These are phyloP conservation scores for Boeremia exigua DNA, from an alignment of 2,329 filamentous ascomycete genomes.

Conservation along the genomic window DNA sequence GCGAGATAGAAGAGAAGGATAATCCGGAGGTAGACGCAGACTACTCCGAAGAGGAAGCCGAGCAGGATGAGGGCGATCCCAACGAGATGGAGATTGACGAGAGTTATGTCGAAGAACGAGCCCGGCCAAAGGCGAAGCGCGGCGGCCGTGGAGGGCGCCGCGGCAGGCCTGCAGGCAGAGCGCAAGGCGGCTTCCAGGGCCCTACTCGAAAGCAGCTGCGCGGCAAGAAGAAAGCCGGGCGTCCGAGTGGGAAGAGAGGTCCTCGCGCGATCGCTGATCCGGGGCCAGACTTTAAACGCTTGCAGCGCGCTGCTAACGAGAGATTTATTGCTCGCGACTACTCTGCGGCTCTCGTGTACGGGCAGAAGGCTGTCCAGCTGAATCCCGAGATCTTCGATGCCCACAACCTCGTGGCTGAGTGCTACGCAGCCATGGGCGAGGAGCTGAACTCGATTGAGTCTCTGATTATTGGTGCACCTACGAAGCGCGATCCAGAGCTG, in stretches of 20 bases:
- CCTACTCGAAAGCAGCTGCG: slow-evolving; percentile 23
- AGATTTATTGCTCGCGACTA: slow-evolving; percentile 70
- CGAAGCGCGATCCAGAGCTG: slow-evolving; percentile 61
- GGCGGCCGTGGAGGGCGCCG: slow-evolving; percentile 28
- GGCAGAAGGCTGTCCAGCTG: slow-evolving; percentile 43
- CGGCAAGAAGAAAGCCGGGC: slow-evolving; percentile 33
- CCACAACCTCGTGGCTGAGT: slow-evolving; percentile 66
- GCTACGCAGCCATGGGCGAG: slow-evolving; percentile 62
- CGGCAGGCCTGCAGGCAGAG: slow-evolving; percentile 35
- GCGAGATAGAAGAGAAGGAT: slow-evolving; percentile 36
- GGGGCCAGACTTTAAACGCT: slow-evolving; percentile 72
- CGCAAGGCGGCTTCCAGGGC: slow-evolving; percentile 30
- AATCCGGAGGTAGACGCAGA: slow-evolving; percentile 45
- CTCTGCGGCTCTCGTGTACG: slow-evolving; percentile 51
- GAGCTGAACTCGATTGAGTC: slow-evolving; percentile 63
- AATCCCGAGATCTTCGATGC: slow-evolving; percentile 69
- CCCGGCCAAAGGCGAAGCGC: slow-evolving; percentile 25
- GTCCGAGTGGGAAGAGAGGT: slow-evolving; percentile 46
- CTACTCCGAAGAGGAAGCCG: slow-evolving; percentile 42
- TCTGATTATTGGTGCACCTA: slow-evolving; percentile 64
- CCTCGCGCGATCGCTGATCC: slow-evolving; percentile 68
- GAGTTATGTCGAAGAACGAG: slow-evolving; percentile 33
- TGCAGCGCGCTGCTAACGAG: slow-evolving; percentile 70
- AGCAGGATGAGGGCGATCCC: slow-evolving; percentile 40
- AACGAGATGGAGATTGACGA: slow-evolving; percentile 41